Evolutionary conservation across 2,329 filamentous ascomycete species (phyloP).

Genomic region (Mycosphaerella arachidis): DNA sequence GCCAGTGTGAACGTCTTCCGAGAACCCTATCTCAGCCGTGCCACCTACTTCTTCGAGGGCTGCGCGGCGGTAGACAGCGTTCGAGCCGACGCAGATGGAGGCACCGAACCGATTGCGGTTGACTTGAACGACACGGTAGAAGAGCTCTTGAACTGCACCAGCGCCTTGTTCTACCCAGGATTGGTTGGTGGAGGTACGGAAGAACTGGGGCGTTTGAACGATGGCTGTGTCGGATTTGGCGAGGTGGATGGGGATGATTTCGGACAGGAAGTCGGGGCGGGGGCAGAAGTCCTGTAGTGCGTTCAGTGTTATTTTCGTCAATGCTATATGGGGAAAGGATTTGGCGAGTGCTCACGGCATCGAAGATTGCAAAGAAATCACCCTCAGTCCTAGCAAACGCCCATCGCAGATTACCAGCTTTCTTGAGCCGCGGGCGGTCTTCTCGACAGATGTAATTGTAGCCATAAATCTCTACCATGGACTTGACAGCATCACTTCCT

Average conservation of each 20-base stretch:
- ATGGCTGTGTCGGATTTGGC: constrained; percentile 39
- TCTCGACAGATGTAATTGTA: constrained; percentile 42
- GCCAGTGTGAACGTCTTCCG: constrained; percentile 44
- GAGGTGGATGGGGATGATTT: constrained; percentile 39
- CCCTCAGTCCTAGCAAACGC: constrained; percentile 38
- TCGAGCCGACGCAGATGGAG: background rate
- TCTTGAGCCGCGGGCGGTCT: constrained; percentile 40
- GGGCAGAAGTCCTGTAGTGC: constrained; percentile 39
- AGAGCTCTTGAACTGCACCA: constrained; percentile 41
- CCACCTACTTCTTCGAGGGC: constrained; percentile 41
- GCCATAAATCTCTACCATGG: constrained; percentile 33
- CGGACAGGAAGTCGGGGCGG: constrained; percentile 38
- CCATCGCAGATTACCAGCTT: constrained; percentile 43
- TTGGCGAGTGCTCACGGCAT: constrained; percentile 25
- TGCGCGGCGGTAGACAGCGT: constrained; percentile 40
- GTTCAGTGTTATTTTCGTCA: background rate
- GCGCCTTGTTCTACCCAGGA: constrained; percentile 45
- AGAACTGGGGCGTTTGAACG: constrained; percentile 42
- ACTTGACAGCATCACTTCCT: constrained; percentile 30
- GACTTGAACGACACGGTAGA: constrained; percentile 43
- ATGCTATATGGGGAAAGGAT: background rate
- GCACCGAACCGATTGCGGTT: constrained; percentile 41
- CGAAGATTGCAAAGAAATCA: constrained; percentile 43
- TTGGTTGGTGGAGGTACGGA: constrained; percentile 38
- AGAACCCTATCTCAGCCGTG: constrained; percentile 42